Evolutionary conservation across 352 stramenopile genomes (phyloP), one percentile per base, ranked within the genome.

Genomic region (Pythium phragmitis): DNA sequence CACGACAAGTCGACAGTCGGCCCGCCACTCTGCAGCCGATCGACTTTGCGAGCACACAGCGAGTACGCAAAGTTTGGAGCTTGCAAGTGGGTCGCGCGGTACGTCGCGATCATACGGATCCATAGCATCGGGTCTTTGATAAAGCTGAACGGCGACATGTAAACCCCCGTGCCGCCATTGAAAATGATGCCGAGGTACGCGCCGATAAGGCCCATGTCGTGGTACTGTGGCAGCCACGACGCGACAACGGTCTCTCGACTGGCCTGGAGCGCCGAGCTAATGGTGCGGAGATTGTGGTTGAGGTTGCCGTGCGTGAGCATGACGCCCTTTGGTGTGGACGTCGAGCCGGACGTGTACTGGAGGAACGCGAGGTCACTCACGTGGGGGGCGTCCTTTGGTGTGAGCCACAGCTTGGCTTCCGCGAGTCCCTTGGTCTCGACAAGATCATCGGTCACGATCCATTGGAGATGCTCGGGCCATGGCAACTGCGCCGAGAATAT

Each of bases 191-290:
- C 84, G 12, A 95, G 67, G 66, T 91, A 92, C 34, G 91, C 96
- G 52, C 97, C 98, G 65, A 99, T 99, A 21, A 99, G 88, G 7
- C 98, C 98, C 98, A 99, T 99, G 76, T 99, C 98, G 74, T 99
- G 98, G 76, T 99, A 99, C 79, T 99, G 97, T 7, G 98, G 98
- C 12, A 99, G 79, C 98, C 98, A 99, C 21, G 91, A 98, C 5
- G 98, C 96, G 16, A 98, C 95, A 5, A 98, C 81, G 0, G 97
- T 99, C 46, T 97, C 84, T 26, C 81, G 9, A 96, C 96, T 51
- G 92, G 77, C 26, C 9, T 67, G 64, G 3, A 99, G 70, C 45
- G 96, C 96, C 17, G 76, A 88, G n/a, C 94, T 96, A 64, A 99
- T 99, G 16, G 93, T 95, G 33, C 79, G 80, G 17, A 99, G 74